A percentile compares a stretch with the other conserved stretches of the same genome.
Evolutionary conservation across 2,329 filamentous ascomycete genomes (phyloP).

Genomic region (Colletotrichum sp.): DNA sequence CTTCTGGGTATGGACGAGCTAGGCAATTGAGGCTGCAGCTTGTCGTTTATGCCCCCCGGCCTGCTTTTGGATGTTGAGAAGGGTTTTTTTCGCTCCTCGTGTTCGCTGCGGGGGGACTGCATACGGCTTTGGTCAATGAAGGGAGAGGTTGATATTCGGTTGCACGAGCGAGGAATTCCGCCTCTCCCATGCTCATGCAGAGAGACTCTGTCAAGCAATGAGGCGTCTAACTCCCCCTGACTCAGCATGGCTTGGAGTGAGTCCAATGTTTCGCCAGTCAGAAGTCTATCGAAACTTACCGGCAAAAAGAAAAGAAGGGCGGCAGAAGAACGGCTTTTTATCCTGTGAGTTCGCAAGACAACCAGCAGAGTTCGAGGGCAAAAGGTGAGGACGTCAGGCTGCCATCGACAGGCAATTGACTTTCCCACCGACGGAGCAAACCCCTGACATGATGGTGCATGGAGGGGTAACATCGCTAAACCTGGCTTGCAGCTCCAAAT

Average conservation of each 20-base stretch:
- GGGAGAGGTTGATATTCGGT: background rate
- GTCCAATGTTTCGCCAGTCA: background rate
- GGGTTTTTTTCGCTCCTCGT: background rate
- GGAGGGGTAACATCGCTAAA: background rate
- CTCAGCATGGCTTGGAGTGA: background rate
- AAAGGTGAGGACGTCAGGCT: background rate
- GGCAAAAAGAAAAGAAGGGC: background rate
- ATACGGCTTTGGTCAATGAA: background rate
- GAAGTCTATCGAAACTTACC: background rate
- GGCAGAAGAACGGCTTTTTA: fast-evolving
- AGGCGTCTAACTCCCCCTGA: background rate
- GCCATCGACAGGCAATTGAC: background rate
- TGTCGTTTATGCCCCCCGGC: background rate
- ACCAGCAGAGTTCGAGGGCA: too few species aligned
- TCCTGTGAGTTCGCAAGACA: too few species aligned
- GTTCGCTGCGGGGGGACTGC: background rate
- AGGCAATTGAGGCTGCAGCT: background rate
- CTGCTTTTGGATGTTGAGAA: background rate
- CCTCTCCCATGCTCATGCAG: background rate
- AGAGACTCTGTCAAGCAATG: background rate
- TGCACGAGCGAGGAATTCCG: background rate
- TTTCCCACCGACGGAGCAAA: background rate
- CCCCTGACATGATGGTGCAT: background rate
- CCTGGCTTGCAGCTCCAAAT: background rate
- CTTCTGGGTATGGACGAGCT: background rate